These are phyloP conservation scores for Boletus barrowsii DNA, from an alignment of 768 basidiomycete species.

Conservation along the genomic window DNA sequence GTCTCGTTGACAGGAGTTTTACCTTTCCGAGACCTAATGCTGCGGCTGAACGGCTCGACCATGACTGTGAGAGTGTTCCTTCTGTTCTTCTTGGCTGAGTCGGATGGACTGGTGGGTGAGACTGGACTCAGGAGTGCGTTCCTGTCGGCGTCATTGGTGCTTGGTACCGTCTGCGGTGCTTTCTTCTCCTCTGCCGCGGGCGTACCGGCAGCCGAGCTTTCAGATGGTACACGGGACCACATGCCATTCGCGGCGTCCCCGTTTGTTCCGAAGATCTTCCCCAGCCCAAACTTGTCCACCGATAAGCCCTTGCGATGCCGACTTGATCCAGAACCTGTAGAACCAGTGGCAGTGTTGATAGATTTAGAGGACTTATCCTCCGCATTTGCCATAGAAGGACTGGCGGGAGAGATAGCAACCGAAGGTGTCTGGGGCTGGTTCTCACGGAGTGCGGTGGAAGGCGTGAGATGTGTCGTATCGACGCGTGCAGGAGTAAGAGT, in stretches of 20 bases:
- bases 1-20: constrained; percentile 33
- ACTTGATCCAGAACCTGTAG: constrained; percentile 41
- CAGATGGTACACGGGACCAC: constrained; percentile 43
- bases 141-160: constrained; percentile 22
- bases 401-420: constrained; percentile 40
- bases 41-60: constrained; percentile 71
- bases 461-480: constrained; percentile 20
- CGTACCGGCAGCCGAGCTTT: constrained; percentile 31
- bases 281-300: constrained; percentile 75
- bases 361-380: constrained; percentile 31
- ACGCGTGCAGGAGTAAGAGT: constrained; percentile 19
- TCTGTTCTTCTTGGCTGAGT: constrained; percentile 54
- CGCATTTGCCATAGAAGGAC: constrained; percentile 35
- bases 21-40: constrained; percentile 35
- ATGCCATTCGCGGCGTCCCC: constrained; percentile 33
- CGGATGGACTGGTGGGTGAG: constrained; percentile 21
- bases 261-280: constrained; percentile 63
- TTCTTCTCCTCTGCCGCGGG: constrained; percentile 20
- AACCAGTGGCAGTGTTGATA: constrained; percentile 26
- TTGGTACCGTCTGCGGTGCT: constrained; percentile 1
- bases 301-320: constrained; percentile 70
- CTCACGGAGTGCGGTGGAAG: constrained; percentile 27
- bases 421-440: constrained; percentile 29
- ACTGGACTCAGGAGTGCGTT: constrained; percentile 37
- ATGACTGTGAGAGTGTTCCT: constrained; percentile 86